phyloP scores from a whole-genome alignment of 2,329 filamentous ascomycete genomes.

The Aspergillus carbonarius region DNA sequence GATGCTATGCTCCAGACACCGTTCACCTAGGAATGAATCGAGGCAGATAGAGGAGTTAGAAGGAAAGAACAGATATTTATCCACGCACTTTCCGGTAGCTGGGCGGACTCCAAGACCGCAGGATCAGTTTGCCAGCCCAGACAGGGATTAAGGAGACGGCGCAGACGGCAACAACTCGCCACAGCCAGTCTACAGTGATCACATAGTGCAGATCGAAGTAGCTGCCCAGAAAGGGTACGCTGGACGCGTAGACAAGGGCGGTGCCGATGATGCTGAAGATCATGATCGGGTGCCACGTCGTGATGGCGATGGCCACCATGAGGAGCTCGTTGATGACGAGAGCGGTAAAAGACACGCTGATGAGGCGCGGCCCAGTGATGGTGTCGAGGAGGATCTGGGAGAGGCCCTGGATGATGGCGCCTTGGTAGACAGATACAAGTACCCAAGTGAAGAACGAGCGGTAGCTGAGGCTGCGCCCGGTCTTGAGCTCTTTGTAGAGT shows the following conservation, averaged over 20 bases:
- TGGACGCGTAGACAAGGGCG: constrained; percentile 73
- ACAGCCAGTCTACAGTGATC: constrained; percentile 76
- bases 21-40: no score
- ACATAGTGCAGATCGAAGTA: constrained; percentile 88
- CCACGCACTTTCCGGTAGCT: constrained; percentile 84
- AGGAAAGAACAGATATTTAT: constrained; percentile 22
- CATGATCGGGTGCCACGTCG: constrained; percentile 96
- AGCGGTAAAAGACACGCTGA: constrained; percentile 87
- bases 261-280: constrained; percentile 81
- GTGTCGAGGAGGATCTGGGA: constrained; percentile 82
- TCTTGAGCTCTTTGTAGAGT: constrained; percentile 95
- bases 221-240: constrained; percentile 79
- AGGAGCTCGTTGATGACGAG: constrained; percentile 91
- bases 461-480: constrained; percentile 82
- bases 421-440: constrained; percentile 90
- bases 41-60: neutral
- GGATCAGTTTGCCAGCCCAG: constrained; percentile 81
- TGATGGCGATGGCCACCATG: constrained; percentile 96
- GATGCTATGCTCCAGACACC: no score
- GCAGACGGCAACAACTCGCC: constrained; percentile 78
- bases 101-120: constrained; percentile 82
- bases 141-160: constrained; percentile 82
- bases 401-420: constrained; percentile 91
- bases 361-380: constrained; percentile 67
- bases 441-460: constrained; percentile 98